Percentiles rank a stretch among this genome's conserved stretches.
Conservation (phyloP, 2,329 filamentous ascomycete genomes). For the Dactylonectria estremocensis region DNA sequence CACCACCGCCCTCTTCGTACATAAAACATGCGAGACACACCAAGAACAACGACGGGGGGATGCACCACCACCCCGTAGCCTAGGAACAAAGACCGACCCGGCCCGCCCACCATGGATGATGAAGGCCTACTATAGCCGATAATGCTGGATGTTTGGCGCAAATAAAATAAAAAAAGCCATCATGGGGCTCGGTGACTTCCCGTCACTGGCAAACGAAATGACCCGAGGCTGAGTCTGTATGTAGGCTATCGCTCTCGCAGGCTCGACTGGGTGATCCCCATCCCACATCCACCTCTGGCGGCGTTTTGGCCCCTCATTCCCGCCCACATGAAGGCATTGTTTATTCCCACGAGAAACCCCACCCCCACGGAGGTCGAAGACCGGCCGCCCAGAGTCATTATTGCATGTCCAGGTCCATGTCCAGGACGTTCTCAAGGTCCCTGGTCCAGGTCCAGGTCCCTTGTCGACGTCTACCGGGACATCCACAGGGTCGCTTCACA, state of each 20-base stretch:
- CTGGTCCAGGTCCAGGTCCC: slow-evolving; percentile 1
- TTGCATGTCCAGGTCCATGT: slow-evolving; percentile 13
- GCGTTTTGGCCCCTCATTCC: slow-evolving; percentile 17
- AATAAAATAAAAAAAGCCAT: slow-evolving; percentile 16
- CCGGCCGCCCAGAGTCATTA: slow-evolving; percentile 34
- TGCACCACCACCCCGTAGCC: slow-evolving; percentile 11
- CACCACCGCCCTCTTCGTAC: slow-evolving; percentile 9
- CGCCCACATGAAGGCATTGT: slow-evolving; percentile 27
- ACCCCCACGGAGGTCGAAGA: slow-evolving; percentile 50
- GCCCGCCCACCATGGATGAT: slow-evolving; percentile 13
- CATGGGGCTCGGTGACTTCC: slow-evolving; percentile 37
- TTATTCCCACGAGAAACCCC: slow-evolving; percentile 41
- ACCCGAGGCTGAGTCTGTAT: slow-evolving; percentile 32
- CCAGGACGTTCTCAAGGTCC: slow-evolving; percentile 9
- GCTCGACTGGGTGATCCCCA: slow-evolving; percentile 24
- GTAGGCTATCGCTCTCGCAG: slow-evolving; percentile 20
- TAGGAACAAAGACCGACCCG: background rate
- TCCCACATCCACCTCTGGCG: slow-evolving; percentile 27
- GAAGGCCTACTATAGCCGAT: slow-evolving; percentile 16
- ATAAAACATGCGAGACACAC: slow-evolving; percentile 4
- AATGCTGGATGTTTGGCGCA: slow-evolving; percentile 16
- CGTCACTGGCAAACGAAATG: slow-evolving; percentile 29
- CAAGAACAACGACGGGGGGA: slow-evolving; percentile 4
- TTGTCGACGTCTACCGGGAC: too few relatives aligned
- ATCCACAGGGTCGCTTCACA: background rate